phyloP scores from a whole-genome alignment of 2,329 filamentous ascomycete genomes.

The Diaporthe caulivora region DNA sequence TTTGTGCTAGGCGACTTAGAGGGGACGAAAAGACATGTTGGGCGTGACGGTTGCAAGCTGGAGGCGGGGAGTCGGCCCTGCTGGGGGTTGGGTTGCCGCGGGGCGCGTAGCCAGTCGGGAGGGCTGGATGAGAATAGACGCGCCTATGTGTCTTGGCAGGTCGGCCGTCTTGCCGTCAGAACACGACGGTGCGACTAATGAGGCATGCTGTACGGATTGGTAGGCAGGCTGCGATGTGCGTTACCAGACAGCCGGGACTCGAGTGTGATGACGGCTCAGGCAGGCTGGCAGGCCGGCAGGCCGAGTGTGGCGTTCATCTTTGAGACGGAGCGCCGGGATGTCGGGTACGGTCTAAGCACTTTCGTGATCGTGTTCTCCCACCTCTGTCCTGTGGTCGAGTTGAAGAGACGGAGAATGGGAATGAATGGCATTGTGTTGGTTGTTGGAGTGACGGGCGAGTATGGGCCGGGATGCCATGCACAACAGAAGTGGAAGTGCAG shows the following conservation, averaged over 20 bases:
- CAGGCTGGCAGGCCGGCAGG: not conserved
- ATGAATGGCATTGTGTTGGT: too few relatives aligned
- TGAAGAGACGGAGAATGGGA: not conserved
- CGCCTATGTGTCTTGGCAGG: conserved; percentile 5
- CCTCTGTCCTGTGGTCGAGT: conserved; percentile 7
- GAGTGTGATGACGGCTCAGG: not conserved
- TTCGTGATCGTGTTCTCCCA: not conserved
- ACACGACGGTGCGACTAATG: not conserved
- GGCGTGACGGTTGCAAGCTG: not conserved
- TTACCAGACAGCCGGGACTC: conserved; percentile 32
- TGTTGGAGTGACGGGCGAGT: too few relatives aligned
- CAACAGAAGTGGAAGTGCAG: too few relatives aligned
- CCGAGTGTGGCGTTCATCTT: not conserved
- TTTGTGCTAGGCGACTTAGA: conserved; percentile 17
- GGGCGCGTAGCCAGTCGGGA: conserved; percentile 13
- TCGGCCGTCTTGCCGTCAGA: not conserved
- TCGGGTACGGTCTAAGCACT: conserved; percentile 28
- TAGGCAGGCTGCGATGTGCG: not conserved
- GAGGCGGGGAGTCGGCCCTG: conserved; percentile 27
- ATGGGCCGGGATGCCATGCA: too few relatives aligned
- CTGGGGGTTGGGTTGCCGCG: not conserved
- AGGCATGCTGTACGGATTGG: too few relatives aligned
- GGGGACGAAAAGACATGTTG: not conserved
- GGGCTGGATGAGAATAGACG: not conserved
- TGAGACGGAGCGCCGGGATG: conserved; percentile 25